Base-by-base conservation (phyloP, 2,329 filamentous ascomycete genomes). In the Xenoacremonium recifei region DNA sequence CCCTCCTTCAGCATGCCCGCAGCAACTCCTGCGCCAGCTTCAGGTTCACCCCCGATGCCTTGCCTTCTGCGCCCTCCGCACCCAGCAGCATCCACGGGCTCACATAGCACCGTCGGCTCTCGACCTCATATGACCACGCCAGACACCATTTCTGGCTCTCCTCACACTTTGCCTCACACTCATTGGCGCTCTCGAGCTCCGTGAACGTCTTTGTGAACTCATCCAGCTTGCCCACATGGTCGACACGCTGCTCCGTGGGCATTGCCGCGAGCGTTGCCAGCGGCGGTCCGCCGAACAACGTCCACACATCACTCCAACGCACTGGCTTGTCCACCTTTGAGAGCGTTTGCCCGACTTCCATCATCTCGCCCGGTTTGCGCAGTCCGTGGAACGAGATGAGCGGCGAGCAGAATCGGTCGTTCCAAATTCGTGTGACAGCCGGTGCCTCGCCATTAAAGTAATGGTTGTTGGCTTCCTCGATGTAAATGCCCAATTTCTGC, bases 401-500 rank as follows among this genome's bases (percentile, higher is more conserved):
- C n/a, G 76, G 76, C 30, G 75, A 62, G 53, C 77, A 81, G 55
- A 77, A 68, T 6, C 73, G 63, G 51, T 79, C 76, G 3, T 60
- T 54, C 50, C 66, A 67, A 55, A 80, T 70, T 35, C 71, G 70
- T 37, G 74, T 76, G 52, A 70, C 64, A 47, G 60, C 57, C 0
- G 77, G 77, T 16, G 64, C 59, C 52, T 79, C 76, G 35, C 77
- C 77, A 54, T 79, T 80, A 60, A 81, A 81, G 45, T 77, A 60
- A 36, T 71, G 72, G 42, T 67, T 67, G 60, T 77, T 77, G 5
- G 65, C 60, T 63, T 81, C 77, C 50, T 79, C 72, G 6, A 81
- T 63, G 57, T 79, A 77, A 31, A 80, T 63, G 11, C 73, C 77
- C 4, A 76, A 55, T 55, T 72, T 72, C 59, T 76, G 72, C 35